Conservation (phyloP, 257 asterid species). For the Solanum chiquidenum region DNA sequence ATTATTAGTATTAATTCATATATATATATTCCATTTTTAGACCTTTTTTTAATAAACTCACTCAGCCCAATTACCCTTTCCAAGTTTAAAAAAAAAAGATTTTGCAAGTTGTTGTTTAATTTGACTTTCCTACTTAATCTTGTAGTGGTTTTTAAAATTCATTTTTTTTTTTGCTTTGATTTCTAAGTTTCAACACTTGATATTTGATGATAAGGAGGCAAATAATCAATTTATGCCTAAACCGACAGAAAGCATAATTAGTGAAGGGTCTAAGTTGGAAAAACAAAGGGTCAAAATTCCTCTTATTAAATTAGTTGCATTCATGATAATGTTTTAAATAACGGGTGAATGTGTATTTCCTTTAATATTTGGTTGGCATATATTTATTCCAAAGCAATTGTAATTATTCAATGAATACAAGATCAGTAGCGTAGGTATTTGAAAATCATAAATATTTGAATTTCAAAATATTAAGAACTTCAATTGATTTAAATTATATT, state of each 20-base stretch:
- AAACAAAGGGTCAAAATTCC: not conserved
- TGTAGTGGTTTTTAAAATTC: not conserved
- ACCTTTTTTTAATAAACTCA: too few relatives aligned
- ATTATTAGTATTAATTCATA: too few relatives aligned
- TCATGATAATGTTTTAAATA: not conserved
- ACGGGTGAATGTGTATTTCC: not conserved
- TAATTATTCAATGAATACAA: not conserved
- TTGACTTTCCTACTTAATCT: too few relatives aligned
- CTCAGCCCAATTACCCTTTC: too few relatives aligned
- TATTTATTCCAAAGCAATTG: not conserved
- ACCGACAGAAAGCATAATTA: not conserved
- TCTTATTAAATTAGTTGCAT: not conserved
- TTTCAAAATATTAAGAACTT: not conserved
- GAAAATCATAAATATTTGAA: not conserved
- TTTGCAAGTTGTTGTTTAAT: too few relatives aligned
- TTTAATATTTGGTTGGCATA: not conserved
- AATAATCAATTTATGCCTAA: not conserved
- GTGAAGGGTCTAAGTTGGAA: not conserved
- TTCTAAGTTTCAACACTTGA: not conserved
- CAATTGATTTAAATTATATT: not conserved
- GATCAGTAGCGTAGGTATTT: not conserved
- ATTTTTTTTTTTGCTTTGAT: not conserved
- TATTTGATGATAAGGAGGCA: not conserved
- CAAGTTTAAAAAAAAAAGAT: too few relatives aligned
- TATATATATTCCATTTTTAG: too few relatives aligned